Percentiles rank a stretch among this genome's conserved stretches.
Conservation (phyloP, 345 rosid species). For the Populus tremula region DNA sequence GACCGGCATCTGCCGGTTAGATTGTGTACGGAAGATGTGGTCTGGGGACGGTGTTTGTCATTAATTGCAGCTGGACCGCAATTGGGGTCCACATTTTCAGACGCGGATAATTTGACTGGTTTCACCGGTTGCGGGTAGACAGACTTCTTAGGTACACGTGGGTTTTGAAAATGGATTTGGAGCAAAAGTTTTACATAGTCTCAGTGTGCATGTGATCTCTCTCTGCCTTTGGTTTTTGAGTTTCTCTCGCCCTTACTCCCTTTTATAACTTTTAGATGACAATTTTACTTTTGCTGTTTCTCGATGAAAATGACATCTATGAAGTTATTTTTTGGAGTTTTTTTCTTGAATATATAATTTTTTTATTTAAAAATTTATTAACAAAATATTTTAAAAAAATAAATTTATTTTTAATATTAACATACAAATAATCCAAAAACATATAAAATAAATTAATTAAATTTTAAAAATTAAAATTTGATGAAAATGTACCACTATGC, state of each 20-base stretch:
- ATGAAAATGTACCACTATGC: too few species aligned
- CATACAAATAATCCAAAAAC: accelerated
- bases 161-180: background rate
- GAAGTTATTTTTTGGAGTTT: background rate
- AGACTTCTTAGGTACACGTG: conserved; percentile 26
- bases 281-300: background rate
- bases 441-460: too few species aligned
- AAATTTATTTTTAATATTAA: too few species aligned
- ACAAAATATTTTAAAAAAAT: too few species aligned
- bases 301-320: background rate
- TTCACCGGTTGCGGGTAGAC: conserved; percentile 19
- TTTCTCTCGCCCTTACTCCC: background rate
- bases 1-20: conserved; percentile 71
- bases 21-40: conserved; percentile 28
- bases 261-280: background rate
- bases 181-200: background rate
- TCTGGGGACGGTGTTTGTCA: conserved; percentile 47
- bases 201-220: conserved; percentile 30
- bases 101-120: conserved; percentile 33
- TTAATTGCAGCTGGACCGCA: conserved; percentile 43
- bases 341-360: too few species aligned
- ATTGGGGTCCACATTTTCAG: conserved; percentile 5
- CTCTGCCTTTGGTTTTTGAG: background rate
- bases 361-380: too few species aligned
- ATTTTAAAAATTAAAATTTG: too few species aligned